Evolutionary conservation across 768 basidiomycete genomes (phyloP), one percentile per base, ranked within the genome.

Genomic region (Mycena rosella): DNA sequence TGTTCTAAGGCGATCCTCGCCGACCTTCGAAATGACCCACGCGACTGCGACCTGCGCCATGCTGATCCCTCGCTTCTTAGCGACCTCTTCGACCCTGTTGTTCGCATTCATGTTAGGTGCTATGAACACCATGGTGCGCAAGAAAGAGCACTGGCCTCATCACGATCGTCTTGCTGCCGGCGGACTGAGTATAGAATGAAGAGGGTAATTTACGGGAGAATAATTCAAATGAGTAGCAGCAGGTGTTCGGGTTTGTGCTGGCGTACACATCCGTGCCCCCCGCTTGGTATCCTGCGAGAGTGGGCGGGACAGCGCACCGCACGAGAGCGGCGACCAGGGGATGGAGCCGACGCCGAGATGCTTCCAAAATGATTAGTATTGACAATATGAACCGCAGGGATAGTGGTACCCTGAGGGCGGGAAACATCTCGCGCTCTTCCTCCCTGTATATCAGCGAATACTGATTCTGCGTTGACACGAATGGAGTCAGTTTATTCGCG

Each of bases 381-480:
- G n/a, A n/a, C n/a, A 10, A 40, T 22, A 48, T 0, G 27, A 5
- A 22, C 18, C 15, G 17, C 9, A 32, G 36, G n/a, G 20, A 15
- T 22, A 56, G 22, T 30, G n/a, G 15, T 29, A 84, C 86, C 79
- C 87, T 86, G 34, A 87, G 75, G 3, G 84, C 85, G 2, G 89
- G 89, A 73, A 89, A 86, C 86, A 88, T 87, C 72, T 88, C 87
- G 2, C 87, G 79, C 73, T 88, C 89, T 70, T 91, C 89, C 73
- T 91, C 90, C 18, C 89, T 80, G 70, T 91, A 91, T 20, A 88
- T 68, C 15, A 89, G 75, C 64, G 78, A 87, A 74, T 91, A 85
- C 65, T 88, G 87, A 72, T 91, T 91, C 75, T 91, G 89, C 89
- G 90, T 89, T 2, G 87, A 87, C 72, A 91, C 87, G 77, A 91